phyloP scores from a whole-genome alignment of 495 filamentous ascomycete genomes.

The Hypoxylon rickii region DNA sequence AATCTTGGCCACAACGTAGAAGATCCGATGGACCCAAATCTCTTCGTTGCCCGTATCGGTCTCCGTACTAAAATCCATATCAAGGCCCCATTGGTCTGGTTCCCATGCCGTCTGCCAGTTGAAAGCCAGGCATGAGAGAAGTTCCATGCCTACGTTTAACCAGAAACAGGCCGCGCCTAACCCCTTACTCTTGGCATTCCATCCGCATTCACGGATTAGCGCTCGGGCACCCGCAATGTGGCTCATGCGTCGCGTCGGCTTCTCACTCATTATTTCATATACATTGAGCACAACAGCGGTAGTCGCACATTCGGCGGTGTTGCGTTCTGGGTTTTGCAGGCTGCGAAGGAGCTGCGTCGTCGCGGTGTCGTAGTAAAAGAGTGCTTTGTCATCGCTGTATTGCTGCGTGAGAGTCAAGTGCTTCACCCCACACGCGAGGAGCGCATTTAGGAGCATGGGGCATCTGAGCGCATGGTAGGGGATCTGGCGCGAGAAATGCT shows the following conservation, averaged over 20 bases:
- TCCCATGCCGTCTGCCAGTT: conserved; percentile 91
- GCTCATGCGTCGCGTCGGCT: conserved; percentile 74
- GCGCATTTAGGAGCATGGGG: conserved; percentile 89
- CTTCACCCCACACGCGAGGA: conserved; percentile 85
- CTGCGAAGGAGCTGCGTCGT: conserved; percentile 72
- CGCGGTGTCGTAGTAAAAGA: conserved; percentile 81
- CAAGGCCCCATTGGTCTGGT: conserved; percentile 88
- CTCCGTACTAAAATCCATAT: conserved; percentile 69
- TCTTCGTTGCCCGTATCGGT: conserved; percentile 65
- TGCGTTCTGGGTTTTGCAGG: conserved; percentile 79
- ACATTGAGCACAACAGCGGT: conserved; percentile 88
- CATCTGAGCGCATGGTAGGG: conserved; percentile 81
- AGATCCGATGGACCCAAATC: conserved; percentile 86
- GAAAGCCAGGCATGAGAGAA: conserved; percentile 83
- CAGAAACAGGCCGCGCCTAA: conserved; percentile 93
- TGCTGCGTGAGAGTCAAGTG: conserved; percentile 76
- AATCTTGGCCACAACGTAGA: conserved; percentile 90
- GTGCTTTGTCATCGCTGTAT: conserved; percentile 75
- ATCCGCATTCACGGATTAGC: conserved; percentile 87
- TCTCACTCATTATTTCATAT: conserved; percentile 88
- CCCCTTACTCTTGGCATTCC: conserved; percentile 79
- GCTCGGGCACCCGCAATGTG: conserved; percentile 87
- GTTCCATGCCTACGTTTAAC: conserved; percentile 88
- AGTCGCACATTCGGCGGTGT: conserved; percentile 85
- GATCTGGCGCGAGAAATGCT: conserved; percentile 85